These are phyloP conservation scores for Globisporangium okanoganense DNA, from an alignment of 352 stramenopile genomes.

Conservation along the genomic window DNA sequence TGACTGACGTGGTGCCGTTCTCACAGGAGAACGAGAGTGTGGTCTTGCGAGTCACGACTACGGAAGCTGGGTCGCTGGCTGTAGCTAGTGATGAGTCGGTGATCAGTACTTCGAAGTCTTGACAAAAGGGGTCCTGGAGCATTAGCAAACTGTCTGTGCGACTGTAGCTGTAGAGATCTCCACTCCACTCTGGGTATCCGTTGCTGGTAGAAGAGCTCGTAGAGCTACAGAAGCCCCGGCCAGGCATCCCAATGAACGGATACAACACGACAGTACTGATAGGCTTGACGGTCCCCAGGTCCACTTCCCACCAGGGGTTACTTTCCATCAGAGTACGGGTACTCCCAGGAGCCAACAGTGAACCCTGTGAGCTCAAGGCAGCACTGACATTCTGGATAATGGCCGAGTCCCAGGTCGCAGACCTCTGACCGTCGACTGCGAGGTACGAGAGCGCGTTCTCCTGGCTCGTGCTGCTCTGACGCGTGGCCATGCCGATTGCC, in stretches of 20 bases:
- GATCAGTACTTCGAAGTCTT: conserved; percentile 50
- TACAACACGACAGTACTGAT: conserved; percentile 47
- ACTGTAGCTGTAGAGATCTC: conserved; percentile 39
- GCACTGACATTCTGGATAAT: conserved; percentile 14
- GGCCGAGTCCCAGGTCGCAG: conserved; percentile 36
- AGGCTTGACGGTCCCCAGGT: conserved; percentile 40
- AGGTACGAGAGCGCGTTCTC: conserved; percentile 35
- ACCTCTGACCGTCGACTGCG: conserved; percentile 42
- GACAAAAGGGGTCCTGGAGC: conserved; percentile 43
- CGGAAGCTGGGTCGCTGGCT: conserved; percentile 8
- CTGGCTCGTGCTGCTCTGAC: conserved; percentile 52
- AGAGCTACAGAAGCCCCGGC: conserved; percentile 28
- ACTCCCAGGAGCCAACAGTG: conserved; percentile 30
- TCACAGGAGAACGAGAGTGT: conserved; percentile 52
- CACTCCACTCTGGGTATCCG: conserved; percentile 25
- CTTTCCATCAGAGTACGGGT: conserved; percentile 35
- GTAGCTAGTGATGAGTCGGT: conserved; percentile 23
- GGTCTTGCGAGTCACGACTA: conserved; percentile 16
- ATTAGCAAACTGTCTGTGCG: conserved; percentile 33
- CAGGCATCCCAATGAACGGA: conserved; percentile 41
- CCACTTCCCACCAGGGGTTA: conserved; percentile 72
- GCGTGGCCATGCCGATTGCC: conserved; percentile 48
- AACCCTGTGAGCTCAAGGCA: neutral
- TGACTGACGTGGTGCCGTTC: conserved; percentile 25
- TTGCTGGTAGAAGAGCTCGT: neutral